Evolutionary conservation across 23 red algal species (phyloP).

Genomic region (Gracilaria caudata): DNA sequence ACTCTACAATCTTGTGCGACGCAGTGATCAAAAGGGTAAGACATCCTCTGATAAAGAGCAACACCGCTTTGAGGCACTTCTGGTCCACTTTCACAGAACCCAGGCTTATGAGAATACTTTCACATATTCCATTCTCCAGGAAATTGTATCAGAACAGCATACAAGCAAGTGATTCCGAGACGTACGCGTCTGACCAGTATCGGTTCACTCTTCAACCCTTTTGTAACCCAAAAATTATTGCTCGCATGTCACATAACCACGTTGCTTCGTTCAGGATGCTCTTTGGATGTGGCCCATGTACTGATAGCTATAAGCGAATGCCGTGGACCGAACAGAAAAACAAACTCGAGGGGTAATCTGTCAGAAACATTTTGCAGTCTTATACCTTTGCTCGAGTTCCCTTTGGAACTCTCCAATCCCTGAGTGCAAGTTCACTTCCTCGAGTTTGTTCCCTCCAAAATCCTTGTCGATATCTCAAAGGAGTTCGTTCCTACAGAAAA

Average conservation of each 20-base stretch:
- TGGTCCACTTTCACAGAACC: neutral
- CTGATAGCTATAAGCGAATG: neutral
- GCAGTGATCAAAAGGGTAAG: too few species aligned
- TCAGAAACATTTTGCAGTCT: slow-evolving; percentile 1
- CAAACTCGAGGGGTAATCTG: neutral
- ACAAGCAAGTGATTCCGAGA: neutral
- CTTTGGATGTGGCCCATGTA: neutral
- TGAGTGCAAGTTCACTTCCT: neutral
- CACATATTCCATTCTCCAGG: too few species aligned
- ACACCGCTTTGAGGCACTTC: too few species aligned
- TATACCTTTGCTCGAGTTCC: neutral
- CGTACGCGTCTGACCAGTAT: neutral
- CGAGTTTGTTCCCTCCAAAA: neutral
- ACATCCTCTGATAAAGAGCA: too few species aligned
- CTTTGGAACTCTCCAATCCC: neutral
- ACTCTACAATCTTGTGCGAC: too few species aligned
- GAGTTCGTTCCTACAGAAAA: neutral
- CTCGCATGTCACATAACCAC: slow-evolving; percentile 10
- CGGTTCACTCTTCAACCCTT: neutral
- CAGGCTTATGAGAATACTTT: too few species aligned
- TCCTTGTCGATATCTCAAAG: neutral
- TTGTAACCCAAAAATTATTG: slow-evolving; percentile 15
- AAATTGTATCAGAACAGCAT: neutral
- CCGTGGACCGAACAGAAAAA: neutral
- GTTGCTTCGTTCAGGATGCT: neutral